phyloP scores from a whole-genome alignment of 805 yeast species.

The Yamadazyma laniorum region DNA sequence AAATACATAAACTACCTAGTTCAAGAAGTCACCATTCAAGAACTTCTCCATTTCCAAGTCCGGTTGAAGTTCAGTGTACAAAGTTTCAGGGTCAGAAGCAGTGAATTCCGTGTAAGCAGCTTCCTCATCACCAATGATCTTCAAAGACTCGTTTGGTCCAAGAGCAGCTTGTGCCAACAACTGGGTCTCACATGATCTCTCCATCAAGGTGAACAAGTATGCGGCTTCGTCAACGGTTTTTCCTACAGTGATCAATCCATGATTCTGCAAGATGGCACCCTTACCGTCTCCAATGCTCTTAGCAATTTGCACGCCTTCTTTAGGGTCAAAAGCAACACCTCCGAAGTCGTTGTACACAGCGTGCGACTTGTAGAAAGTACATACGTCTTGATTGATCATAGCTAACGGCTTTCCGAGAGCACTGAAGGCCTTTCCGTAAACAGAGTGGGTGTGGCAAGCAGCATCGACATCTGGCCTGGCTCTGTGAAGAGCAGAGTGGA shows the following conservation, averaged over 20 bases:
- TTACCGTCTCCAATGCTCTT: slow-evolving; percentile 29
- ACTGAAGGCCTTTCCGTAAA: slow-evolving; percentile 39
- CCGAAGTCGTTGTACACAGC: slow-evolving; percentile 69
- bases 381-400: slow-evolving; percentile 78
- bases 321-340: slow-evolving; percentile 59
- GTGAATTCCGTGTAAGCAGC: slow-evolving; percentile 64
- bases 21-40: slow-evolving; percentile 7
- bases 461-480: slow-evolving; percentile 40
- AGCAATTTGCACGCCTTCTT: slow-evolving; percentile 32
- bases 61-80: slow-evolving; percentile 73
- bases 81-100: slow-evolving; percentile 55
- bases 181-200: slow-evolving; percentile 30
- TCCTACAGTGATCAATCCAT: slow-evolving; percentile 37
- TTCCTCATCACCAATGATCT: slow-evolving; percentile 60
- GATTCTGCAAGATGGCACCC: slow-evolving; percentile 33
- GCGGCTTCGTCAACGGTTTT: slow-evolving; percentile 38
- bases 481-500: slow-evolving; percentile 39
- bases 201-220: slow-evolving; percentile 32
- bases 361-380: slow-evolving; percentile 64
- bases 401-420: slow-evolving; percentile 49
- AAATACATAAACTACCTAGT: neutral
- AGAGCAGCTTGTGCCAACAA: slow-evolving; percentile 22
- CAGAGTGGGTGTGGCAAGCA: slow-evolving; percentile 42
- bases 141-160: slow-evolving; percentile 29
- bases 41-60: slow-evolving; percentile 48